Percentiles rank a stretch among this genome's conserved stretches.
phyloP scores from a whole-genome alignment of 345 rosid genomes.

The Euclidium syriacum region DNA sequence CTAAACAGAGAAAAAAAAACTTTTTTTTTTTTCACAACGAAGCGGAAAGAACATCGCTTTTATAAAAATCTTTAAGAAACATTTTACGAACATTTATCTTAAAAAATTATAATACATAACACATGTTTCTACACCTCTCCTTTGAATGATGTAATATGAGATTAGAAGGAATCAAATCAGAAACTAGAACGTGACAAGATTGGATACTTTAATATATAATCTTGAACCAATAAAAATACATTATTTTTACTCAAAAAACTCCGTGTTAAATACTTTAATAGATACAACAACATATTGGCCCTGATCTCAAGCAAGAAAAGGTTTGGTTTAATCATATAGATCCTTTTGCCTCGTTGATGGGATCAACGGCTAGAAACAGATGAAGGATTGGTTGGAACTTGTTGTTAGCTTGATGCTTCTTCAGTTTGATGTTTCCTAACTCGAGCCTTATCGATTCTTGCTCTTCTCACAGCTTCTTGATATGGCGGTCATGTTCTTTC shows the following conservation, averaged over 20 bases:
- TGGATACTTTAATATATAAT: slow-evolving; percentile 11
- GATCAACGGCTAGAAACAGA: slow-evolving; percentile 77
- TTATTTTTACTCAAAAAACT: slow-evolving; percentile 4
- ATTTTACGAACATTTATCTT: no score
- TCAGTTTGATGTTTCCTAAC: slow-evolving; percentile 62
- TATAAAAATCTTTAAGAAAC: no score
- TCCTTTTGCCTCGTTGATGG: slow-evolving; percentile 7
- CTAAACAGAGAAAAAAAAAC: no score
- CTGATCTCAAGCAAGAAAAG: slow-evolving; percentile 18
- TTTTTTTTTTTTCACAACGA: no score
- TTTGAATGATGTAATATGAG: background rate
- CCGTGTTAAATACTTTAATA: background rate
- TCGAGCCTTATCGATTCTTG: slow-evolving; percentile 82
- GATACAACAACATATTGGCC: no score
- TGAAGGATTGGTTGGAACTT: slow-evolving; percentile 43
- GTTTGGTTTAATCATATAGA: slow-evolving; percentile 5
- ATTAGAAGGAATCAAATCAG: slow-evolving; percentile 4
- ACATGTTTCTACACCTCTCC: slow-evolving; percentile 6
- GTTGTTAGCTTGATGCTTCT: slow-evolving; percentile 52
- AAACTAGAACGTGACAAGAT: slow-evolving; percentile 15
- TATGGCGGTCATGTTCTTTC: slow-evolving; percentile 96
- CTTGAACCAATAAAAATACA: slow-evolving; percentile 23
- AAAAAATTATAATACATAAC: background rate
- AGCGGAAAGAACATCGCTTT: no score
- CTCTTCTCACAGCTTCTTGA: slow-evolving; percentile 93